Percentiles rank a stretch among this genome's conserved stretches.
Evolutionary conservation across 2,329 filamentous ascomycete species (phyloP).

Genomic region (Elsinoe arachidis): DNA sequence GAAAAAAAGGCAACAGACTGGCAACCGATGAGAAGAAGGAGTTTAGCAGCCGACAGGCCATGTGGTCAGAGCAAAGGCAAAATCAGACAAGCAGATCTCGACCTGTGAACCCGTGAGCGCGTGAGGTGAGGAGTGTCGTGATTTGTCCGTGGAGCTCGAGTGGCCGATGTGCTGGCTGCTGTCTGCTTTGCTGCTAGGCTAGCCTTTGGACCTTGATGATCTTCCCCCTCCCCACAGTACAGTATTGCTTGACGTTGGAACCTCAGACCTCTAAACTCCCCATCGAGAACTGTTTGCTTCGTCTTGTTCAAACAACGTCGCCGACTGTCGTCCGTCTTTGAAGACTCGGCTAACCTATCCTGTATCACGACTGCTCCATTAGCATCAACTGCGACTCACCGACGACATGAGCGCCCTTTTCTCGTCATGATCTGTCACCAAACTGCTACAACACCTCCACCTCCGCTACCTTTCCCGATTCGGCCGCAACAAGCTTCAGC

Average conservation of each 20-base stretch:
- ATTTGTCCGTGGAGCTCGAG: too few relatives aligned
- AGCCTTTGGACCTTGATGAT: background rate
- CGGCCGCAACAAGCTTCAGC: constrained; percentile 11
- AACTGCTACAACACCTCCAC: background rate
- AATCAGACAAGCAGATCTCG: constrained; percentile 8
- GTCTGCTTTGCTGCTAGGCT: background rate
- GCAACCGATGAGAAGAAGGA: background rate
- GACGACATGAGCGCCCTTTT: background rate
- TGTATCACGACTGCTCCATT: background rate
- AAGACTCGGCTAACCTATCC: background rate
- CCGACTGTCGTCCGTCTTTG: background rate
- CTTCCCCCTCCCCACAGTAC: constrained; percentile 10
- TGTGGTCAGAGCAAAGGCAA: background rate
- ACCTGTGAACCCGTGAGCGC: background rate
- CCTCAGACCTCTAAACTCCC: constrained; percentile 2
- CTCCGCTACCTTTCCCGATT: constrained; percentile 9
- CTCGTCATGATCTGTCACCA: constrained; percentile 6
- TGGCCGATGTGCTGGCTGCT: too few relatives aligned
- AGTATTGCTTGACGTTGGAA: constrained; percentile 12
- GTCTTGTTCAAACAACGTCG: constrained; percentile 5
- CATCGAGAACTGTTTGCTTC: constrained; percentile 5
- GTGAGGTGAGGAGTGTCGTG: too few relatives aligned
- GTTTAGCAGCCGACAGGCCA: background rate
- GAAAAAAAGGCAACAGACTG: background rate
- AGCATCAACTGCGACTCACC: background rate